phyloP scores from a whole-genome alignment of 2,329 filamentous ascomycete species.

The Graphiopsis chlorocephala region DNA sequence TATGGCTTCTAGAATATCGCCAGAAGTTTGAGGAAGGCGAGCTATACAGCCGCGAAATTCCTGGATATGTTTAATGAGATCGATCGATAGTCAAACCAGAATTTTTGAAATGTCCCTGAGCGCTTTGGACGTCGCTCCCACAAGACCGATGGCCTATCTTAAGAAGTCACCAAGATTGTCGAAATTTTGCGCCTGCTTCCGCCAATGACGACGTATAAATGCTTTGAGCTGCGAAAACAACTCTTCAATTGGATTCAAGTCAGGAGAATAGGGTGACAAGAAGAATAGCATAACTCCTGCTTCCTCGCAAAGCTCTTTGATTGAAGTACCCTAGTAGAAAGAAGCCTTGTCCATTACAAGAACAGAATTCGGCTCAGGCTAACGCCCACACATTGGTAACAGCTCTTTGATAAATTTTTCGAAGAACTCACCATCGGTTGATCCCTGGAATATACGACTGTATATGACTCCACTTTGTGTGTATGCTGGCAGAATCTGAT shows the following conservation, averaged over 20 bases:
- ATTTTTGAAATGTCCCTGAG: conserved; percentile 15
- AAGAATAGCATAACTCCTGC: conserved; percentile 17
- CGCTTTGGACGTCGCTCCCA: conserved; percentile 13
- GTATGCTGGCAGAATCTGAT: conserved; percentile 13
- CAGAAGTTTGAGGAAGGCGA: not conserved
- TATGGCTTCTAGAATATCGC: not conserved
- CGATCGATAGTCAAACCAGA: conserved; percentile 11
- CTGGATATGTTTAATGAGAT: not conserved
- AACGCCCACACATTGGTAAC: conserved; percentile 7
- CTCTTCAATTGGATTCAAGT: conserved; percentile 21
- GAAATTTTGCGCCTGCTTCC: conserved; percentile 5
- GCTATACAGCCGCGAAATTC: not conserved
- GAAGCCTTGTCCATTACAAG: too few species aligned
- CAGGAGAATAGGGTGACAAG: conserved; percentile 19
- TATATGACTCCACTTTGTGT: conserved; percentile 6
- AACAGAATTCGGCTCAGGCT: conserved; percentile 11
- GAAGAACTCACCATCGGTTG: conserved; percentile 2
- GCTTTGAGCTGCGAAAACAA: conserved; percentile 28
- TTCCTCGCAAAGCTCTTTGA: conserved; percentile 15
- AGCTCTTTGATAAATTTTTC: conserved; percentile 8
- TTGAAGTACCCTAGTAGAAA: not conserved
- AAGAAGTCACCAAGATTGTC: conserved; percentile 15
- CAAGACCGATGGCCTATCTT: conserved; percentile 2
- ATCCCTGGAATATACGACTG: conserved; percentile 2
- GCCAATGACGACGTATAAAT: conserved; percentile 21